A percentile compares a stretch with the other conserved stretches of the same genome.
These are phyloP conservation scores for Talaromyces ruber DNA, from an alignment of 495 filamentous ascomycete genomes.

Conservation along the genomic window DNA sequence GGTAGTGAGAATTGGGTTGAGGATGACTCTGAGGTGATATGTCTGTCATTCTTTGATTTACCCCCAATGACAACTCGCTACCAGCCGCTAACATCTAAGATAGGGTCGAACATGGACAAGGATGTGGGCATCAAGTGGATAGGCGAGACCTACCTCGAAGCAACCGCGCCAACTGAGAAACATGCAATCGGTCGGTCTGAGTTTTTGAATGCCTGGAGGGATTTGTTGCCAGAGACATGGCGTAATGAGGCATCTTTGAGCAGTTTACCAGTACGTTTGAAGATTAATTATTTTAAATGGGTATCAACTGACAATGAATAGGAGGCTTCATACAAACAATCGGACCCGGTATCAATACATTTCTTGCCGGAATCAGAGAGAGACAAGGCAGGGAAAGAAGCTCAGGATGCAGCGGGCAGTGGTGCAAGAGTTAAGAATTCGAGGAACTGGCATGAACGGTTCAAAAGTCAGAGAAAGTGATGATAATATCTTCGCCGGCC, in stretches of 20 bases:
- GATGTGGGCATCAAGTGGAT: conserved; percentile 37
- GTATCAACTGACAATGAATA: conserved; percentile 5
- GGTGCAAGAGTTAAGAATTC: conserved; percentile 39
- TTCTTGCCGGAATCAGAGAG: conserved; percentile 28
- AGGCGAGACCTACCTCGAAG: conserved; percentile 43
- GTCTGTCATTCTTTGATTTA: conserved; percentile 19
- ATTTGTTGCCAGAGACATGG: conserved; percentile 52
- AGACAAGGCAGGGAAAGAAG: conserved; percentile 22
- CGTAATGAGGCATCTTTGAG: conserved; percentile 39
- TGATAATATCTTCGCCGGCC: background rate
- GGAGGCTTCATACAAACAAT: conserved; percentile 27
- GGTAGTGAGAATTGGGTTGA: background rate
- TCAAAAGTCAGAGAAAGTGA: conserved; percentile 41
- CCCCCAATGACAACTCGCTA: background rate
- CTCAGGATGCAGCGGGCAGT: conserved; percentile 20
- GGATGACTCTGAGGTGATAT: conserved; percentile 20
- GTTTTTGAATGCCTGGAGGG: conserved; percentile 47
- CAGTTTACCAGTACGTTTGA: conserved; percentile 29
- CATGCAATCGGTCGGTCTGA: conserved; percentile 32
- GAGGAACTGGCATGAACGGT: conserved; percentile 87
- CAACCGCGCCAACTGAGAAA: conserved; percentile 27
- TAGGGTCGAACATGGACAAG: conserved; percentile 39
- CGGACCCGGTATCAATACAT: conserved; percentile 31
- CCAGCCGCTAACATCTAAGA: background rate
- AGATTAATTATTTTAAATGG: background rate